phyloP scores from a whole-genome alignment of 345 rosid species.

The Eucalyptus guilfoylei region DNA sequence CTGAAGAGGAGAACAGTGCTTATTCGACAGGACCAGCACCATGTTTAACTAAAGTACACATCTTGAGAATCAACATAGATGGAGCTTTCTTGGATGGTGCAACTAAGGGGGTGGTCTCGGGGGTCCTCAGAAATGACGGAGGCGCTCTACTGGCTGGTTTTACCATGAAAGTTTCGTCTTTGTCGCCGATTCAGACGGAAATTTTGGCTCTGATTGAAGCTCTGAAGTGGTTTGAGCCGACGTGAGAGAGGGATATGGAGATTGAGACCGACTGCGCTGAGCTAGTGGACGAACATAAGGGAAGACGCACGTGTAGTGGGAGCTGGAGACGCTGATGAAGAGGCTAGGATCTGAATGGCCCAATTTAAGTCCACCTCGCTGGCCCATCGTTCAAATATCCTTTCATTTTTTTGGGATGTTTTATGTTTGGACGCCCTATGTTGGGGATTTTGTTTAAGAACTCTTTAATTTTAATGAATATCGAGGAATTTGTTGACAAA shows the following conservation, averaged over 20 bases:
- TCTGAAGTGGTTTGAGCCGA: not conserved
- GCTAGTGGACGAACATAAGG: not conserved
- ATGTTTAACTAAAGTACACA: too few species aligned
- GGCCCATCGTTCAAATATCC: not conserved
- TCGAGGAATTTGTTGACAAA: too few species aligned
- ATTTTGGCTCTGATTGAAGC: not conserved
- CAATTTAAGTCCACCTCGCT: not conserved
- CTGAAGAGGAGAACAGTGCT: not conserved
- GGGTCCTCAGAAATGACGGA: rapidly evolving
- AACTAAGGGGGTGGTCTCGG: not conserved
- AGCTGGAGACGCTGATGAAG: not conserved
- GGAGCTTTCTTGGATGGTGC: not conserved
- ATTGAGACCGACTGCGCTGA: not conserved
- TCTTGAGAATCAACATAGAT: too few species aligned
- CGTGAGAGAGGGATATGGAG: not conserved
- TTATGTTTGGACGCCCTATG: too few species aligned
- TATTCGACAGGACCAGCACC: not conserved
- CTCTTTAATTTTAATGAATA: not conserved
- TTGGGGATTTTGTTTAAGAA: not conserved
- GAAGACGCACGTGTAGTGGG: not conserved
- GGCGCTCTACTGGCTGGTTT: not conserved
- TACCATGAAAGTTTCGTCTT: not conserved
- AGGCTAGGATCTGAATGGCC: not conserved
- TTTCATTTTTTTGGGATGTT: not conserved
- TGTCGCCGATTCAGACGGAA: not conserved